Conservation (phyloP, 2,329 filamentous ascomycete species). For the Hypoxylon sp. region DNA sequence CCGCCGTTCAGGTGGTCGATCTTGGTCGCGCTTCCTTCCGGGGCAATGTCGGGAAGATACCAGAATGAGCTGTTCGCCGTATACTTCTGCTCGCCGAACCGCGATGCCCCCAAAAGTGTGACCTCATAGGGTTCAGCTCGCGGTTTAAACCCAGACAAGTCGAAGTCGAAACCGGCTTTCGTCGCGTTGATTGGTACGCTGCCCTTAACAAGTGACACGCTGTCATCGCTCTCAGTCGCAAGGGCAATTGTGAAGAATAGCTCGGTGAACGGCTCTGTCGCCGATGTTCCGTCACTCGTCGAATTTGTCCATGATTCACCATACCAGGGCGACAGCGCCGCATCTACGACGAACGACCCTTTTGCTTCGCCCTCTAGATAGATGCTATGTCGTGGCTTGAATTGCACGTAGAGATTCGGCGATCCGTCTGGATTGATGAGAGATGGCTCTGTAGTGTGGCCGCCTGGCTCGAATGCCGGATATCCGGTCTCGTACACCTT, state of each 20-base stretch:
- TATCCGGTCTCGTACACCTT: slow-evolving; percentile 63
- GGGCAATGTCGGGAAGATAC: slow-evolving; percentile 61
- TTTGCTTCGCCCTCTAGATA: slow-evolving; percentile 60
- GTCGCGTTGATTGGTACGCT: slow-evolving; percentile 56
- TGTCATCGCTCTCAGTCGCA: slow-evolving; percentile 37
- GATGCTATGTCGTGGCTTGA: slow-evolving; percentile 63
- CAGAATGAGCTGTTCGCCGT: slow-evolving; percentile 57
- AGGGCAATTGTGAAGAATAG: slow-evolving; percentile 59
- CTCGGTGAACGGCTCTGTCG: slow-evolving; percentile 46
- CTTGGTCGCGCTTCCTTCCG: slow-evolving; percentile 60
- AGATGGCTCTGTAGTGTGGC: slow-evolving; percentile 58
- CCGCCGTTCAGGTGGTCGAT: slow-evolving; percentile 64
- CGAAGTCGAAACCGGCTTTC: slow-evolving; percentile 57
- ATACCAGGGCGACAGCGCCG: slow-evolving; percentile 59
- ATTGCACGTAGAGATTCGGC: slow-evolving; percentile 60
- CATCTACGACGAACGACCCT: slow-evolving; percentile 62
- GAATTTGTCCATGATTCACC: slow-evolving; percentile 57
- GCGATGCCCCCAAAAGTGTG: slow-evolving; percentile 56
- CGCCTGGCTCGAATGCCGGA: slow-evolving; percentile 62
- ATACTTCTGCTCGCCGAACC: slow-evolving; percentile 54
- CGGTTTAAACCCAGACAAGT: slow-evolving; percentile 56
- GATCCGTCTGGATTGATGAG: slow-evolving; percentile 47
- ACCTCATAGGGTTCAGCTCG: slow-evolving; percentile 59
- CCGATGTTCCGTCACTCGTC: slow-evolving; percentile 36
- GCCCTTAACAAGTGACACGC: slow-evolving; percentile 54